A percentile compares a stretch with the other conserved stretches of the same genome.
Evolutionary conservation across 176 grass and related monocot species (phyloP).

Genomic region (Tillandsia fasciculata): DNA sequence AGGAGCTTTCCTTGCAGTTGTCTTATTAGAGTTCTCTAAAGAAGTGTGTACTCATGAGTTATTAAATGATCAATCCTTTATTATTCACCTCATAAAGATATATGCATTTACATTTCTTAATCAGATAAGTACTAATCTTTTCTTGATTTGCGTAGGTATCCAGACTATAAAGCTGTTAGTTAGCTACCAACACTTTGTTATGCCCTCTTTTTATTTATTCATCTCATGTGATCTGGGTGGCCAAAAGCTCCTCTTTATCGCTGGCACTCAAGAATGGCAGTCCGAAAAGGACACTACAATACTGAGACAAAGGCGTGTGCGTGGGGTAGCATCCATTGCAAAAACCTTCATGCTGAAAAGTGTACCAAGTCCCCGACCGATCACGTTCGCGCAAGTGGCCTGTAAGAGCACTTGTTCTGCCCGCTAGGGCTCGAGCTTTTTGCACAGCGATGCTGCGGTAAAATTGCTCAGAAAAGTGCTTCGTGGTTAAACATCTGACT

Average conservation of each 20-base stretch:
- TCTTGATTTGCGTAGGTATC: background rate
- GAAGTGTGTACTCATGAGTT: no score
- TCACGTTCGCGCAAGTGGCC: background rate
- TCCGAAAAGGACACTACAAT: background rate
- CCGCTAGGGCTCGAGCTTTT: no score
- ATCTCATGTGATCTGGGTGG: slow-evolving; percentile 1
- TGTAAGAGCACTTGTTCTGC: background rate
- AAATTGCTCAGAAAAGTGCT: no score
- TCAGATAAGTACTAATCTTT: background rate
- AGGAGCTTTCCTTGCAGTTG: no score
- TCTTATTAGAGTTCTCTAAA: no score
- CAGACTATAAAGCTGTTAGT: background rate
- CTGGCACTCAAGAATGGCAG: background rate
- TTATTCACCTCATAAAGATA: no score
- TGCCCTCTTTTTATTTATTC: background rate
- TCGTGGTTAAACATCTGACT: no score
- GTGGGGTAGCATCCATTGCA: slow-evolving; percentile 1
- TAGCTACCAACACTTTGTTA: background rate
- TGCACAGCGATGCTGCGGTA: no score
- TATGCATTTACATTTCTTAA: background rate
- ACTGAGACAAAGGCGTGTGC: background rate
- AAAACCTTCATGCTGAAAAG: background rate
- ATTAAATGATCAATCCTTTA: no score
- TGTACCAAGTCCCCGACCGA: background rate
- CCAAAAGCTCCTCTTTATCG: background rate